Evolutionary conservation across 768 basidiomycete genomes (phyloP), one percentile per base, ranked within the genome.

Genomic region (Tremella mesenterica): DNA sequence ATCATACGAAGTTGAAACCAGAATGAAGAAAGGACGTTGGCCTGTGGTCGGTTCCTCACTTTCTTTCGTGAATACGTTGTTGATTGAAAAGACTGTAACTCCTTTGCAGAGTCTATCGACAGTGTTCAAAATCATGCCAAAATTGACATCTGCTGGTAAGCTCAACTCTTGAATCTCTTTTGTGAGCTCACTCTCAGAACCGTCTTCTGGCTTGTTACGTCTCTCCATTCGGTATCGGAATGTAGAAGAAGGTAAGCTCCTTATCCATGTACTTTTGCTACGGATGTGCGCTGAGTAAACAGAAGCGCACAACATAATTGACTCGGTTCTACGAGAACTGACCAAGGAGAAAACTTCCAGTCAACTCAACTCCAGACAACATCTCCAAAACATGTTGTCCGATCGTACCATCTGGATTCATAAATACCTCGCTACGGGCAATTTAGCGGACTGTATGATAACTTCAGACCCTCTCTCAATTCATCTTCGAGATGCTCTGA

Each of bases 101-200:
- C 86, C 87, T 1, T 74, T 76, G 1, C 85, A 83, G 68, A 81
- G 88, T 0, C 83, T 83, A 1, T 82, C 84, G 58, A 89, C 86
- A 67, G 63, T 95, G 38, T 95, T 92, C 73, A 81, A 81, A 44
- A 76, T 91, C n/a, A 80, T 83, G 48, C 84, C 72, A 66, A 16
- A 41, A 14, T 23, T 16, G 38, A 14, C n/a, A 41, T 41, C 38
- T 4, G n/a, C n/a, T 41, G 14, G 4, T n/a, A n/a, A 41, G n/a
- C 38, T 41, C 14, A 2, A 79, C 81, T 76, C 80, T 85, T 86
- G 20, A 16, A 25, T 49, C 52, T 28, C 20, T 46, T 20, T 25
- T 31, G 76, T 72, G 56, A n/a, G n/a, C n/a, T n/a, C 2, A 79
- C 81, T 76, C 80, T 85, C 86, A 23, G 16, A 25, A 52, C 52